phyloP scores from a whole-genome alignment of 768 basidiomycete species.

The Lentinula boryana region DNA sequence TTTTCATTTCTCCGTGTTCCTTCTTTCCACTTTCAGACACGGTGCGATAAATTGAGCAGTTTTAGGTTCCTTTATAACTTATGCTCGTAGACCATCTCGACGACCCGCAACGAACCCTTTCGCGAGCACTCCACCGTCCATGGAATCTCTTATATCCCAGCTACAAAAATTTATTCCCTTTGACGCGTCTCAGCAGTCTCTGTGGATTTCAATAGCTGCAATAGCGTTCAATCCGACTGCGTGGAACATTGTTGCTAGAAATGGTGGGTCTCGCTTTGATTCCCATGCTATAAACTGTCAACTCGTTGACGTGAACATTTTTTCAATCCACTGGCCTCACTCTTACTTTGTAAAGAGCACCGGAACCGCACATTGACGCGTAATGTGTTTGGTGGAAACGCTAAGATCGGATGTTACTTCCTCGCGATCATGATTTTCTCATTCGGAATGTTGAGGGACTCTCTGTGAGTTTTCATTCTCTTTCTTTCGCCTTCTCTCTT shows the following conservation, averaged over 20 bases:
- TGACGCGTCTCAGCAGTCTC: conserved; percentile 43
- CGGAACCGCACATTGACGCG: conserved; percentile 85
- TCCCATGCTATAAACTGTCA: neutral
- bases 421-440: conserved; percentile 81
- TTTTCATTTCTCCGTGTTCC: neutral
- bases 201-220: conserved; percentile 59
- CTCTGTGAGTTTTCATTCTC: conserved; percentile 49
- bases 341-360: conserved; percentile 36
- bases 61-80: too few relatives aligned
- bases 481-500: neutral
- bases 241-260: conserved; percentile 94
- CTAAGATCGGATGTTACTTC: conserved; percentile 78
- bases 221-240: conserved; percentile 90
- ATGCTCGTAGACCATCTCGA: neutral
- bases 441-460: conserved; percentile 81
- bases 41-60: too few relatives aligned
- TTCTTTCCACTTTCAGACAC: too few relatives aligned
- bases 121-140: neutral
- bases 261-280: conserved; percentile 52
- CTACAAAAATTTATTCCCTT: neutral
- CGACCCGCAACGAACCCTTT: neutral
- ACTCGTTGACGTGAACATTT: neutral
- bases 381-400: conserved; percentile 61
- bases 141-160: neutral
- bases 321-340: too few relatives aligned